Percentiles rank a stretch among this genome's conserved stretches.
These are phyloP conservation scores for Corniculantispora saksenae DNA, from an alignment of 2,329 filamentous ascomycete species.

Conservation along the genomic window DNA sequence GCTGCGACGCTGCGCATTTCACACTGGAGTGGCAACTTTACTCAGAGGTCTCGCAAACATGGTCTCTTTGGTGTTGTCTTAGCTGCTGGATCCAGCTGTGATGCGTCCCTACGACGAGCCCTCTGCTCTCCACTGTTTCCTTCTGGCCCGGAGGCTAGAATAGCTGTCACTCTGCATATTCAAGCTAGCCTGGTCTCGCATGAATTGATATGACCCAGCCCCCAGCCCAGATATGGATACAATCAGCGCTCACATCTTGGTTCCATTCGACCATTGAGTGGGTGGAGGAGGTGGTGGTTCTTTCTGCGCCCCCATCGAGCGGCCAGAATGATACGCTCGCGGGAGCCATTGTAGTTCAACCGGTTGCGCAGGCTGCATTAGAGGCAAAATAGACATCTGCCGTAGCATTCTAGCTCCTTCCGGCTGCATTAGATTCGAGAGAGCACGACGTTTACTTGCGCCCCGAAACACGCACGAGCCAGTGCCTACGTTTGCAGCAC, in stretches of 20 bases:
- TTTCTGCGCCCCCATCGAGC: background rate
- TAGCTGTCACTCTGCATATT: background rate
- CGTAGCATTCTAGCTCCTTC: background rate
- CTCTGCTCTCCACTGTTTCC: background rate
- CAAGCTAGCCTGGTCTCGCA: background rate
- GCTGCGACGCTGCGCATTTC: background rate
- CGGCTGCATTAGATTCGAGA: constrained; percentile 3
- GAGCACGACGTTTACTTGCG: constrained; percentile 1
- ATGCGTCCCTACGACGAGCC: background rate
- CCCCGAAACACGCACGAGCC: constrained; percentile 5
- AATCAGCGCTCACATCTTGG: background rate
- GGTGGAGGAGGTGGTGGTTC: too few relatives aligned
- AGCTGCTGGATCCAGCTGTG: background rate
- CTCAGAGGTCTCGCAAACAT: background rate
- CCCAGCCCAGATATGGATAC: background rate
- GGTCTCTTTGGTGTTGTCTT: background rate
- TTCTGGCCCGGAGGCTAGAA: constrained; percentile 2
- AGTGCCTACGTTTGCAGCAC: background rate
- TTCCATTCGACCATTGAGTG: too few relatives aligned
- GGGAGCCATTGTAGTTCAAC: background rate
- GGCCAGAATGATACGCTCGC: background rate
- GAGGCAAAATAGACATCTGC: background rate
- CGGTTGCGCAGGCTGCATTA: background rate
- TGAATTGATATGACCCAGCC: background rate
- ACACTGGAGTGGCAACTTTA: too few relatives aligned